Base-by-base conservation (phyloP, 768 basidiomycete genomes). In the Lepiota venenata region DNA sequence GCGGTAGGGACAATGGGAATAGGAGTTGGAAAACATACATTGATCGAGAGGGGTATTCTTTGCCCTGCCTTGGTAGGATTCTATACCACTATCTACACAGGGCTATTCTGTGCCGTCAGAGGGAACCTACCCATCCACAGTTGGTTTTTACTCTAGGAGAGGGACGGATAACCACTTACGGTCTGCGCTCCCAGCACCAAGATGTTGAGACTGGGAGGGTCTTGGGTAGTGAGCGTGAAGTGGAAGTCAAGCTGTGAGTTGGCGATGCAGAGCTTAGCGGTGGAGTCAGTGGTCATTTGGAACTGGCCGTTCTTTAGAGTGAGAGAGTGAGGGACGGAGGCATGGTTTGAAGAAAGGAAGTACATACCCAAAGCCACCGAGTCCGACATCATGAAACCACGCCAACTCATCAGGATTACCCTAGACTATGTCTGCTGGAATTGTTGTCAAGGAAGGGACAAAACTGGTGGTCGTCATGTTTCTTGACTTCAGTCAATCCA, bases 21-120 rank as follows among this genome's bases (percentile, higher is more conserved):
- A 47, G 48, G 27, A 22, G 49, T 46, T 43, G 47, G 36, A 40
- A 4, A 46, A 71, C 81, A 37, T 52, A 88, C 87, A 70, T 62
- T 90, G 82, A 71, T 94, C 91, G 64, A 93, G 94, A 20, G 92
- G 92, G 9, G 91, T 87, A 7, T 80, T 77, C 47, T 81, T 80
- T 3, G 75, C 74, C 14, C 76, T 74, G 11, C 70, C 71, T n/a
- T 57, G 59, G 84, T 87, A 88, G 88, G 63, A n/a, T n/a, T n/a
- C 93, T 80, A 57, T 72, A 88, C 74, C 4, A 79, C 76, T 52
- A 82, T 78, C 16, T 59, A 58, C 20, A 77, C 66, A 9, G 75
- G 74, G 27, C 85, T 83, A 61, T 90, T 87, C 66, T 75, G 74
- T 37, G 75, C 74, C 27, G 78, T 79, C 35, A 64, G 20, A 0